Evolutionary conservation across 257 asterid genomes (phyloP), one percentile per base, ranked within the genome.

Genomic region (Solanum pennellii): DNA sequence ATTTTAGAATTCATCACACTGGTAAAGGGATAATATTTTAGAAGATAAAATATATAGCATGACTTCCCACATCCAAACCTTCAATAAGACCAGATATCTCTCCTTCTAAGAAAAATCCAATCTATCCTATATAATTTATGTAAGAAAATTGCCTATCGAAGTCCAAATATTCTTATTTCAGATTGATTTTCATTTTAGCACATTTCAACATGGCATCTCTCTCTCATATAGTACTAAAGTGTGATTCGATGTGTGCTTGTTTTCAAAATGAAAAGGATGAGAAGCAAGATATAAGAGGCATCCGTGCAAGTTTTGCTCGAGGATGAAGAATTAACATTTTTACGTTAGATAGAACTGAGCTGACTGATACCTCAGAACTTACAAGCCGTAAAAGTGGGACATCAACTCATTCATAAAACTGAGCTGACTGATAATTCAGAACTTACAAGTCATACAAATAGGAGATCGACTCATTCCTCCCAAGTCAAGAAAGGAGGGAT

Each of bases 1-100:
- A 71, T 72, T 80, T 65, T 84, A 52, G 82, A 75, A 88, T 59
- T 85, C 83, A 73, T 45, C 83, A 85, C 52, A 65, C 83, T 85
- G 73, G 44, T 31, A 42, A 13, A 76, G 83, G 83, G 83, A 88
- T 68, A 86, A 86, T 82, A 29, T 42, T 20, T 29, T 31, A 47
- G 52, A 33, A 15, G 56, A 35, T 35, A 35, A 35, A 33, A 33
- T 37, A 35, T 69, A 73, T 16, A 72, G 13, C 80, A 73, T 33
- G 80, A 73, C 15, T 73, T 73, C 9, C 47, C 47, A 73, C 47
- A 73, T 9, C 47, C 47, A 73, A 72, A 35, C 80, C 15, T 18
- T 73, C 27, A 35, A 18, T 20, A 33, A 73, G 9, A 72, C 27
- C 16, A 73, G 8, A 7, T 73, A 10, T 73, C 80, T 33, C 21